Evolutionary conservation across 257 asterid species (phyloP).

Genomic region (Mentha longifolia): DNA sequence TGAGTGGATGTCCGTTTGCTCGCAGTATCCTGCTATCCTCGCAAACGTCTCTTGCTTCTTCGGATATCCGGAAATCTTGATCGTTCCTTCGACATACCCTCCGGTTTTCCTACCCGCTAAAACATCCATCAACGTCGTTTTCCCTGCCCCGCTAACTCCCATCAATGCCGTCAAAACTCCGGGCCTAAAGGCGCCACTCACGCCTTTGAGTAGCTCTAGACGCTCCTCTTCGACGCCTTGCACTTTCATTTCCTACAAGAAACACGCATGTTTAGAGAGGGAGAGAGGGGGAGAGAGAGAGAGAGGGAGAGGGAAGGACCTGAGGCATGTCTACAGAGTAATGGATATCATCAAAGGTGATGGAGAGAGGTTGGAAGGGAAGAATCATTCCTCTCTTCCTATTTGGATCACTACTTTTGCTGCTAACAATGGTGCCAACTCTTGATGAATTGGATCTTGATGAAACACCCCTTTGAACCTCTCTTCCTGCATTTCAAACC

Average conservation of each 20-base stretch:
- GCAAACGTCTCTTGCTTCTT: conserved; percentile 80
- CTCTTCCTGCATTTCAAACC: conserved; percentile 35
- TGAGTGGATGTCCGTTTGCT: conserved; percentile 83
- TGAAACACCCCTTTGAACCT: conserved; percentile 43
- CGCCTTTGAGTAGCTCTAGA: conserved; percentile 73
- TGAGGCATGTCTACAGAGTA: conserved; percentile 88
- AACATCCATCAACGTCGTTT: conserved; percentile 83
- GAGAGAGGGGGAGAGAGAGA: background rate
- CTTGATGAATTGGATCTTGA: conserved; percentile 51
- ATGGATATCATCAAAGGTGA: conserved; percentile 67
- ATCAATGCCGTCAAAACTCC: conserved; percentile 84
- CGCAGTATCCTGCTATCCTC: conserved; percentile 82
- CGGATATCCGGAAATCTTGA: conserved; percentile 71
- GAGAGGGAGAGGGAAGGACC: conserved; percentile 20
- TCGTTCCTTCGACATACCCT: conserved; percentile 67
- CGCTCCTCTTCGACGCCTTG: conserved; percentile 57
- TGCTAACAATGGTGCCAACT: conserved; percentile 45
- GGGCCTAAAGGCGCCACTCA: conserved; percentile 79
- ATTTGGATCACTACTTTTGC: conserved; percentile 38
- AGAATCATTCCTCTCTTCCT: conserved; percentile 81
- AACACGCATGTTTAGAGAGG: background rate
- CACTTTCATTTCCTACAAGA: conserved; percentile 66
- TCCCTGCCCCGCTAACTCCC: conserved; percentile 90
- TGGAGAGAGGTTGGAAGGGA: conserved; percentile 78
- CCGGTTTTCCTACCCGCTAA: conserved; percentile 86